These are phyloP conservation scores for Pseudonitzschia delicatissima DNA, from an alignment of 108 stramenopile species.

Conservation along the genomic window DNA sequence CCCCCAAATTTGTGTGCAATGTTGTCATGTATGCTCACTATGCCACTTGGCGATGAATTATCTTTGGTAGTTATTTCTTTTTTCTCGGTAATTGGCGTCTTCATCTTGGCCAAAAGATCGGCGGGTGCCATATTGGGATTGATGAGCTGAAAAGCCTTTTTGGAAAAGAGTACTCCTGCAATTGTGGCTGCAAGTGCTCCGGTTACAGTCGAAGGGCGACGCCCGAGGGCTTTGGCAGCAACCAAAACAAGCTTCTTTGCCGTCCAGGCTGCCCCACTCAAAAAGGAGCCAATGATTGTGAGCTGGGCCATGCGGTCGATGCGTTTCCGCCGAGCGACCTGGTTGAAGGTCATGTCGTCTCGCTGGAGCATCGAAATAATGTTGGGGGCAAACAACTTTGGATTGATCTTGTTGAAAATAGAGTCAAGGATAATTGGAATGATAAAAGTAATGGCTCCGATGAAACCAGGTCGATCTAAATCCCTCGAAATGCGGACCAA, in stretches of 20 bases:
- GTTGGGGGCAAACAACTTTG: slow-evolving; percentile 79
- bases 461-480: slow-evolving; percentile 77
- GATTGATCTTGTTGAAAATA: slow-evolving; percentile 67
- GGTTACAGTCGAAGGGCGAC: slow-evolving; percentile 29
- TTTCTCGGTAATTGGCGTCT: slow-evolving; percentile 14
- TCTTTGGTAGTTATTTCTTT: background rate
- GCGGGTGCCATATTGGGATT: slow-evolving; percentile 51
- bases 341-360: slow-evolving; percentile 52
- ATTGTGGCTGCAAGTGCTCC: slow-evolving; percentile 10
- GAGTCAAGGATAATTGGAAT: slow-evolving; percentile 85
- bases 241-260: slow-evolving; percentile 1
- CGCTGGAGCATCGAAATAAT: slow-evolving; percentile 84
- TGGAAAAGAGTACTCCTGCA: slow-evolving; percentile 18
- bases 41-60: background rate
- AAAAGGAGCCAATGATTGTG: slow-evolving; percentile 21
- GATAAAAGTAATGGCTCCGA: slow-evolving; percentile 82
- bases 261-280: background rate
- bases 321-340: slow-evolving; percentile 50
- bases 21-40: too few species aligned
- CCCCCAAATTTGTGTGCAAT: too few species aligned
- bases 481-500: slow-evolving; percentile 77
- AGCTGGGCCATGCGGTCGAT: slow-evolving; percentile 57
- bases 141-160: slow-evolving; percentile 38
- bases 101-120: slow-evolving; percentile 45
- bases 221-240: slow-evolving; percentile 36